Evolutionary conservation across 2,329 filamentous ascomycete species (phyloP).

Genomic region (Tolypocladium tropicale): DNA sequence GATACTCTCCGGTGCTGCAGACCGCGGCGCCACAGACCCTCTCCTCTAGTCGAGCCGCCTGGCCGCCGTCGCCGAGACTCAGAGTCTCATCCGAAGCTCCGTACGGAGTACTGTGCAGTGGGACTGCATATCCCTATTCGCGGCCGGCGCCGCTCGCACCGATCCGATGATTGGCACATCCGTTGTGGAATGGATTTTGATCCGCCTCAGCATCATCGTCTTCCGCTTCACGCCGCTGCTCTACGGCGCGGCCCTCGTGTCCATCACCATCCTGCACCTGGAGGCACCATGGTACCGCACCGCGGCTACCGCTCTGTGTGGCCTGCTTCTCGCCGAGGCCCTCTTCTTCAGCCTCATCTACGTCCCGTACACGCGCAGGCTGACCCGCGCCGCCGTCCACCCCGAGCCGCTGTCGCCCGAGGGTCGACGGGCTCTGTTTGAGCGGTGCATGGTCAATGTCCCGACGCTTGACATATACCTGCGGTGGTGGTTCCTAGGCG

Average conservation of each 20-base stretch:
- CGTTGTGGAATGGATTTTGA: slow-evolving; percentile 28
- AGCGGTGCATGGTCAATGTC: slow-evolving; percentile 43
- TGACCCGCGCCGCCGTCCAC: slow-evolving; percentile 27
- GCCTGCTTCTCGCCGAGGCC: slow-evolving; percentile 26
- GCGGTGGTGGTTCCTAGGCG: slow-evolving; percentile 55
- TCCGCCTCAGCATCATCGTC: slow-evolving; percentile 32
- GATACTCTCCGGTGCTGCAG: no score
- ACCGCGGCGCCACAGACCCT: not conserved
- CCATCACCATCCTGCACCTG: slow-evolving; percentile 8
- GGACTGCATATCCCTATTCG: not conserved
- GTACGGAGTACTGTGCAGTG: no score
- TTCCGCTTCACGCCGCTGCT: slow-evolving; percentile 34
- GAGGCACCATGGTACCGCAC: not conserved
- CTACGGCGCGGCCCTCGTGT: slow-evolving; percentile 20
- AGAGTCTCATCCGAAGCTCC: not conserved
- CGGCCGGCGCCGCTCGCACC: not conserved
- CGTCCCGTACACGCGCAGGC: slow-evolving; percentile 27
- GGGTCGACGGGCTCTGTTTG: slow-evolving; percentile 45
- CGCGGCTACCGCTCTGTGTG: slow-evolving; percentile 11
- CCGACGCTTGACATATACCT: slow-evolving; percentile 47
- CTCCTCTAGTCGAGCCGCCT: not conserved
- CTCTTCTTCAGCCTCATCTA: slow-evolving; percentile 33
- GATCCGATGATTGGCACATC: slow-evolving; percentile 28
- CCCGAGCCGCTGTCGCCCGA: slow-evolving; percentile 30
- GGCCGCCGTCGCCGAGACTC: no score